Conservation (phyloP, 345 rosid genomes). For the Durio zibethinus region DNA sequence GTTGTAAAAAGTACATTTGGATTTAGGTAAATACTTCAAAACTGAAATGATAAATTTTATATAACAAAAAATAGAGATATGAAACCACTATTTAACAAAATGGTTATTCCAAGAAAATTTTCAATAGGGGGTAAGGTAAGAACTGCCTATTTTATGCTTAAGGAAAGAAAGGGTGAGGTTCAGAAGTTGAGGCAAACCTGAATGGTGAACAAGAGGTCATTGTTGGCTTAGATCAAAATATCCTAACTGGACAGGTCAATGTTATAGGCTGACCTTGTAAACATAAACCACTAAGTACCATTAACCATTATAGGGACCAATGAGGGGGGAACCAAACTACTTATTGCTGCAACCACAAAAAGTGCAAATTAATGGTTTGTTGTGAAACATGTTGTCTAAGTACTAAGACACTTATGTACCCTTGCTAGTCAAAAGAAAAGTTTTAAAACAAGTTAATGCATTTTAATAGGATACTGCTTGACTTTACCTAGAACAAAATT, state of each 20-base stretch:
- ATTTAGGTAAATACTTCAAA: neutral
- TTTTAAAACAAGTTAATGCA: neutral
- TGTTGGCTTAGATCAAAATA: neutral
- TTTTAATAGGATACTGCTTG: neutral
- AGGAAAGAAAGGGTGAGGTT: neutral
- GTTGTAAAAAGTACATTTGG: neutral
- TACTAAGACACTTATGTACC: neutral
- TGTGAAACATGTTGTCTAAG: neutral
- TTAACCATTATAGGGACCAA: neutral
- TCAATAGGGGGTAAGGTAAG: neutral
- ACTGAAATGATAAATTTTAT: neutral
- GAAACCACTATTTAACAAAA: neutral
- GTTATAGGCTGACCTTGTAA: neutral
- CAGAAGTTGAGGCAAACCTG: neutral
- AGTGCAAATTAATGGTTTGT: neutral
- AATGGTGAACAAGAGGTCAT: neutral
- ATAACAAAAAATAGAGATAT: neutral
- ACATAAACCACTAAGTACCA: neutral
- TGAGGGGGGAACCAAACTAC: neutral
- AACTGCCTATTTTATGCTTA: neutral
- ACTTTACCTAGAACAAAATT: neutral
- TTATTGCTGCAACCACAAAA: neutral
- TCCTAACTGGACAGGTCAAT: neutral
- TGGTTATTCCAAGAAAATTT: neutral
- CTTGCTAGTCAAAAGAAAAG: neutral